Percentiles rank a stretch among this genome's conserved stretches.
phyloP scores from a whole-genome alignment of 2,329 filamentous ascomycete species.

The Colletotrichum lindemuthianum region DNA sequence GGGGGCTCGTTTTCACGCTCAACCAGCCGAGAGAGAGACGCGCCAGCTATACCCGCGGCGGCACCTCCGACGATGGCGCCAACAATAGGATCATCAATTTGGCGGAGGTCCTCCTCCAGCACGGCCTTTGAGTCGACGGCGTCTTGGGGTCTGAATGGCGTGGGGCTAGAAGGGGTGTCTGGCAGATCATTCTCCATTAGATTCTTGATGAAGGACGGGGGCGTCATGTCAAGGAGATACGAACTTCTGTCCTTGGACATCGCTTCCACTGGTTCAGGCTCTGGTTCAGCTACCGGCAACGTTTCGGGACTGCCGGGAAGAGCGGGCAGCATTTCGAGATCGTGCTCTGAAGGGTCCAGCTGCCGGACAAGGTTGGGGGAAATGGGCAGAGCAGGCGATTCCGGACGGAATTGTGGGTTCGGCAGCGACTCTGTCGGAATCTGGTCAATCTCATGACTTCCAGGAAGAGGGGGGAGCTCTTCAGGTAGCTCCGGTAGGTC shows the following conservation, averaged over 20 bases:
- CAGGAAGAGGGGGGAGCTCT: slow-evolving; percentile 21
- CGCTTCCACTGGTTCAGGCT: slow-evolving; percentile 52
- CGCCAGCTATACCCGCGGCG: slow-evolving; percentile 16
- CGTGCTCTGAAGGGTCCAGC: not conserved
- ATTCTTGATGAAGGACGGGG: slow-evolving; percentile 46
- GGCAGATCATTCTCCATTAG: slow-evolving; percentile 38
- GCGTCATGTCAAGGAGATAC: slow-evolving; percentile 52
- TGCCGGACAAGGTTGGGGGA: not conserved
- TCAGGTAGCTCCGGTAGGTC: not conserved
- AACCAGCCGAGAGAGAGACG: not conserved
- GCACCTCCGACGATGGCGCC: slow-evolving; percentile 14
- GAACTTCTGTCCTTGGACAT: slow-evolving; percentile 56
- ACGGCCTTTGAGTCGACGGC: slow-evolving; percentile 36
- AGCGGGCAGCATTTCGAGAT: slow-evolving; percentile 26
- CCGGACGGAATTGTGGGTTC: not conserved
- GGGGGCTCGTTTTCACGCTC: not conserved
- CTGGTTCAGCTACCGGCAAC: slow-evolving; percentile 40
- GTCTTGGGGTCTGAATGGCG: slow-evolving; percentile 39
- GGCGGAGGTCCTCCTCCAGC: slow-evolving; percentile 40
- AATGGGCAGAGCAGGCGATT: slow-evolving; percentile 10
- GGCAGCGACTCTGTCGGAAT: not conserved
- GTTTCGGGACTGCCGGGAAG: slow-evolving; percentile 33
- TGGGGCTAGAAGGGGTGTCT: slow-evolving; percentile 40
- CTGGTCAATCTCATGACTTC: slow-evolving; percentile 3
- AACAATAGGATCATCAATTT: not conserved